Conservation (phyloP, 768 basidiomycete genomes). For the Termitomyces eurrhizus region DNA sequence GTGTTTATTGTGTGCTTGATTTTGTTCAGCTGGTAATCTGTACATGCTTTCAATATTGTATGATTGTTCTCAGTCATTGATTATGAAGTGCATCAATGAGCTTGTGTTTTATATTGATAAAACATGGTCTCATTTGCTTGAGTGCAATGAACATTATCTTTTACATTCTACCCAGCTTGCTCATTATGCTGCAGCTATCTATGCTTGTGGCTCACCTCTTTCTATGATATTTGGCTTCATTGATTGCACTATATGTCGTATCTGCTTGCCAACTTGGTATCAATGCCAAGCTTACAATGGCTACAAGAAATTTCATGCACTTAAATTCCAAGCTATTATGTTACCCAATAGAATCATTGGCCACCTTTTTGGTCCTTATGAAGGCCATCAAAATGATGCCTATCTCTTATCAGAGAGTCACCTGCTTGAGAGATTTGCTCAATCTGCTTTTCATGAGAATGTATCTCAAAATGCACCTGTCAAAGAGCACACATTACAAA, state of each 20-base stretch:
- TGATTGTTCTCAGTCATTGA: no score
- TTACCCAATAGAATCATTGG: neutral
- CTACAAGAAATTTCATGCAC: neutral
- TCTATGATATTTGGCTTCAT: neutral
- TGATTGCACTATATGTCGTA: neutral
- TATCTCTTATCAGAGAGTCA: neutral
- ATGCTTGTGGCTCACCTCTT: neutral
- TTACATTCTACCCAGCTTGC: neutral
- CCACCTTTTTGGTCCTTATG: neutral
- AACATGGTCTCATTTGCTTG: no score
- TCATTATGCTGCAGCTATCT: neutral
- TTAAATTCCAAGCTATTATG: neutral
- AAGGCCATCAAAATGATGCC: neutral
- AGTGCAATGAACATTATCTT: neutral
- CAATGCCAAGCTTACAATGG: neutral
- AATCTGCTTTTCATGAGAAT: neutral
- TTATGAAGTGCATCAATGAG: no score
- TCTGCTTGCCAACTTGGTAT: neutral
- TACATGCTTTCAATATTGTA: no score
- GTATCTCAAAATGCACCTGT: no score
- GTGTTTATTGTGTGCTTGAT: no score
- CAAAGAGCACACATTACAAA: neutral
- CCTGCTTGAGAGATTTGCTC: neutral
- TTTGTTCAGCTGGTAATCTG: no score
- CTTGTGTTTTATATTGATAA: no score